Percentiles rank a stretch among this genome's conserved stretches.
Evolutionary conservation across 495 filamentous ascomycete species (phyloP).

Genomic region (Podospora fimiseda): DNA sequence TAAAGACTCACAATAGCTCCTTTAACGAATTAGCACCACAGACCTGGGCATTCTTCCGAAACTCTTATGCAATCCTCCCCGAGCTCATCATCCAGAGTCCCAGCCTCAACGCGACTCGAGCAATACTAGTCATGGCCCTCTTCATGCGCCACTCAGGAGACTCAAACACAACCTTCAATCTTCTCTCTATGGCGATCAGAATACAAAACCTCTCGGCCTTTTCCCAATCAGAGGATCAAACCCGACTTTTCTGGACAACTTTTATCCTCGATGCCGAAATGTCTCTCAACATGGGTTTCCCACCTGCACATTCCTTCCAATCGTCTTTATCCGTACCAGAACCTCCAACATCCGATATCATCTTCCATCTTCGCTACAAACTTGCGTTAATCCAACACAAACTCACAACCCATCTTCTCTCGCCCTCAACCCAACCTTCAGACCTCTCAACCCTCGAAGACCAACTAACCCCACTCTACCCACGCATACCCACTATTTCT

Average conservation of each 20-base stretch:
- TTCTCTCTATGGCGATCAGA: neutral
- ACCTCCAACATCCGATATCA: neutral
- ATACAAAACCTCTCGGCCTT: neutral
- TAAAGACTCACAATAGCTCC: neutral
- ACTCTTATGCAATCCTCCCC: conserved; percentile 6
- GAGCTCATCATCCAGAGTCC: conserved; percentile 5
- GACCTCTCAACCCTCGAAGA: neutral
- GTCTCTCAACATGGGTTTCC: neutral
- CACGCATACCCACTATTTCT: neutral
- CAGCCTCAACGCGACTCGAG: neutral
- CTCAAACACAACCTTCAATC: neutral
- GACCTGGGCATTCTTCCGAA: conserved; percentile 1
- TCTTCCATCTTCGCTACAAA: neutral
- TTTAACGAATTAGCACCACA: neutral
- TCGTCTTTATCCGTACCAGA: neutral
- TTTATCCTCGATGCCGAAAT: conserved; percentile 5
- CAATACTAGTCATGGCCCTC: neutral
- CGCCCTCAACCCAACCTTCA: neutral
- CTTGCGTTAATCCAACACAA: conserved; percentile 1
- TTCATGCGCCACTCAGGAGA: neutral
- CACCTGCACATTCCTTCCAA: neutral
- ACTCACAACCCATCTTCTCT: neutral
- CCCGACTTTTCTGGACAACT: conserved; percentile 1
- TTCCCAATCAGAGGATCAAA: neutral
- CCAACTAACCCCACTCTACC: neutral